phyloP scores from a whole-genome alignment of 1,139 yeast genomes.

The Kodamaea arcana region DNA sequence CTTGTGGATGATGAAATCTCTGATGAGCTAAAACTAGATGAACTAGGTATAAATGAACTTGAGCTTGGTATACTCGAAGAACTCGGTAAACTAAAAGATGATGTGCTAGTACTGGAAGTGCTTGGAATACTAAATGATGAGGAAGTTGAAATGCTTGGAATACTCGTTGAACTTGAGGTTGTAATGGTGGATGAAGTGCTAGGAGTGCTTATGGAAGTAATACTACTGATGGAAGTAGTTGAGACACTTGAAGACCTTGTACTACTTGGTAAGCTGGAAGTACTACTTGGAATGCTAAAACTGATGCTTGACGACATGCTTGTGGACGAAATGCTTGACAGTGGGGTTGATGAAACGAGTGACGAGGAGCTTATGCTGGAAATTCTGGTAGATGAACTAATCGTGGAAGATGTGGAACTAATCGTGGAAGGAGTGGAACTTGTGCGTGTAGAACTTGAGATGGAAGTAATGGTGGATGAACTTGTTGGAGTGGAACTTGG shows the following conservation, averaged over 20 bases:
- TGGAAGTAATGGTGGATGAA: neutral
- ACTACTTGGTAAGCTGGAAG: neutral
- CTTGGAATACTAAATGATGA: constrained; percentile 1
- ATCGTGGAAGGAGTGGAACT: constrained; percentile 1
- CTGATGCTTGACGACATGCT: neutral
- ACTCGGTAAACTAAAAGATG: neutral
- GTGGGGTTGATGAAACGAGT: too few species aligned
- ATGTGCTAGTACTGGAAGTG: neutral
- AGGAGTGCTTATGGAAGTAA: neutral
- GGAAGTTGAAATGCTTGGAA: neutral
- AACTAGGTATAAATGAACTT: neutral
- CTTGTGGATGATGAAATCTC: constrained; percentile 2
- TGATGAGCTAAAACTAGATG: constrained; percentile 1
- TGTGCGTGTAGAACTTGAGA: constrained; percentile 1
- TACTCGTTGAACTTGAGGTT: constrained; percentile 1
- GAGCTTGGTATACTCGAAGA: neutral
- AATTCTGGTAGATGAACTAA: constrained; percentile 1
- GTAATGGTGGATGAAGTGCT: neutral
- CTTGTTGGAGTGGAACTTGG: neutral
- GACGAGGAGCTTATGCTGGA: neutral
- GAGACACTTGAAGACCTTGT: neutral
- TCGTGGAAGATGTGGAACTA: constrained; percentile 2
- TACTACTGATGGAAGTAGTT: too few species aligned
- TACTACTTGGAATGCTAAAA: neutral
- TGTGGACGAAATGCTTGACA: neutral